Base-by-base conservation (phyloP, 2,329 filamentous ascomycete species). In the Scedosporium apiospermum region DNA sequence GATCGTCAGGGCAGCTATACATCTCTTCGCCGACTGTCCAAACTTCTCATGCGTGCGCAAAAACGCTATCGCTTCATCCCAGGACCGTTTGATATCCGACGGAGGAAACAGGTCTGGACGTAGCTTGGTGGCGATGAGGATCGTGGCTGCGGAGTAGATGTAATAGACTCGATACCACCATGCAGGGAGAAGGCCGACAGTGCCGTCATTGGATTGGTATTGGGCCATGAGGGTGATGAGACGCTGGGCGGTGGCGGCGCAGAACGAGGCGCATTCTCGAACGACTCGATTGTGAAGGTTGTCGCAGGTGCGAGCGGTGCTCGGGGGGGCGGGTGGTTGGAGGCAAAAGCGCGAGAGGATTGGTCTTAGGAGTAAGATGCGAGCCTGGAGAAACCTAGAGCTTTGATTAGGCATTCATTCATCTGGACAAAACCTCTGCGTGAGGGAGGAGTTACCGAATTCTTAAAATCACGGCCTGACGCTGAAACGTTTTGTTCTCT, bases 81-180 rank as follows among this genome's bases (percentile, higher is more conserved):
- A 74, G 0, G 72, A 71, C 4, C 66, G 64, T 1, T 67, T 66
- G 7, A 75, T 66, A 0, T 71, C 72, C 0, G 49, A 60, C 0
- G 66, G 64, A 0, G 69, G 65, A 38, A 75, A 74, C 2, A 70
- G 64, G 2, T 74, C 71, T 0, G 74, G 72, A 2, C 73, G 69
- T 0, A 76, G 66, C 21, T 71, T 72, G 1, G 74, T 74, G 0
- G 72, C 73, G 2, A 76, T 72, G 1, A 76, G 68, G 0, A 75
- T 67, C 0, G 71, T 74, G 1, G 74, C 72, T 0, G 74, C 73
- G 0, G 73, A 71, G 66, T 74, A 75, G 16, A 76, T 65, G 16
- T 75, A 76, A 62, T 73, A 75, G 0, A 76, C 68, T 0, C 74
- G 67, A 53, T 76, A 75, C 74, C 74, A 76, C 74, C 74, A 76